phyloP scores from a whole-genome alignment of 2,329 filamentous ascomycete species.

The Ascochyta fabae region DNA sequence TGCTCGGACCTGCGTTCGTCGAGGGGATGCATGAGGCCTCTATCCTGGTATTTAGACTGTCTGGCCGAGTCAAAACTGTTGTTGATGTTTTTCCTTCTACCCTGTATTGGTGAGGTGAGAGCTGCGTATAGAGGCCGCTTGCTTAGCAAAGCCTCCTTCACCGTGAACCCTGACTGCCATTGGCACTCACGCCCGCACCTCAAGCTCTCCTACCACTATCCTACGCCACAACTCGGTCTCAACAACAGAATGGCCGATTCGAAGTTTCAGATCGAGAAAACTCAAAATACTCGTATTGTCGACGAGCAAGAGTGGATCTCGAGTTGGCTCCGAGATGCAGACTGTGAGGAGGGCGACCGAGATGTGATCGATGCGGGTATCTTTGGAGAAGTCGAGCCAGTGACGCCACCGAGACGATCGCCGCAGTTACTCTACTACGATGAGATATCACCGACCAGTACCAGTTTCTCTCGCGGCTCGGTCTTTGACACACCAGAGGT shows the following conservation, averaged over 20 bases:
- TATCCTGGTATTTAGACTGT: too few relatives aligned
- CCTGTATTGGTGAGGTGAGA: too few relatives aligned
- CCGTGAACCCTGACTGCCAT: neutral
- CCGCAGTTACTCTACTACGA: neutral
- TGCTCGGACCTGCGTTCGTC: too few relatives aligned
- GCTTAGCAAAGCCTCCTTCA: neutral
- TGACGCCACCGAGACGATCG: neutral
- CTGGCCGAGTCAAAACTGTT: too few relatives aligned
- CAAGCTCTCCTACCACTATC: neutral
- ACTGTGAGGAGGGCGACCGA: neutral
- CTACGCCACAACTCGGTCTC: neutral
- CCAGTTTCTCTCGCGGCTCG: neutral
- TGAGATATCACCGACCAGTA: constrained; percentile 4
- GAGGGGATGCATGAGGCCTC: too few relatives aligned
- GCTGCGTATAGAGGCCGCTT: too few relatives aligned
- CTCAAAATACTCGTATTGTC: neutral
- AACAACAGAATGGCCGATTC: neutral
- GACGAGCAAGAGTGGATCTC: neutral
- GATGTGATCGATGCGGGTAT: neutral
- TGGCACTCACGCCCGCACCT: neutral
- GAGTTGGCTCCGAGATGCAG: neutral
- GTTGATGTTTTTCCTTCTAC: too few relatives aligned
- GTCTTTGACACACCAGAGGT: neutral
- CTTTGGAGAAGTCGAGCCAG: neutral
- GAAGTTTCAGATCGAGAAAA: neutral